A percentile compares a stretch with the other conserved stretches of the same genome.
phyloP scores from a whole-genome alignment of 164 flowering plant genomes.

The Liriodendron chinense region DNA sequence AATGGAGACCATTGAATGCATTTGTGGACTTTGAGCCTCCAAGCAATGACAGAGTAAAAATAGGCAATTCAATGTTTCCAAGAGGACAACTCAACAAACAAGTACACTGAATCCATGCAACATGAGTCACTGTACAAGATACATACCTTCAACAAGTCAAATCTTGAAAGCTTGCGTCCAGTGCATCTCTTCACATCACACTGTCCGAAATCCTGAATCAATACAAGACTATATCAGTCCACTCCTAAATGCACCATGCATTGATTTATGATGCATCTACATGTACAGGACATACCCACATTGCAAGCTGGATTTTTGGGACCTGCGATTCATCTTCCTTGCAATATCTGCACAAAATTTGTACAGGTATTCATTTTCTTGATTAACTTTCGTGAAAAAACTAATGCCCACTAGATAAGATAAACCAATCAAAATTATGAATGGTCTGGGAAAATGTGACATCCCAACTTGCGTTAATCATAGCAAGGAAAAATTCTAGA shows the following conservation, averaged over 20 bases:
- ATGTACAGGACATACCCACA: slow-evolving; percentile 70
- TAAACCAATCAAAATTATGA: too few relatives aligned
- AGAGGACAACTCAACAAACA: background rate
- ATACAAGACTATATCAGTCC: slow-evolving; percentile 3
- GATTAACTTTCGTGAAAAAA: background rate
- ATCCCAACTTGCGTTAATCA: background rate
- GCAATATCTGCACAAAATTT: slow-evolving; percentile 26
- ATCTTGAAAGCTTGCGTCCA: slow-evolving; percentile 95
- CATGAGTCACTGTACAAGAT: slow-evolving; percentile 5
- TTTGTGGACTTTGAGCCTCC: background rate
- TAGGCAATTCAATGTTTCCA: background rate
- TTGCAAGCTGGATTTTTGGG: slow-evolving; percentile 78
- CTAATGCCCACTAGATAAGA: background rate
- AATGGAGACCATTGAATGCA: background rate
- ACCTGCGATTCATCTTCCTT: slow-evolving; percentile 41
- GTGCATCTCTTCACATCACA: slow-evolving; percentile 98
- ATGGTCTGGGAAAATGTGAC: background rate
- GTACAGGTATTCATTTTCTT: background rate
- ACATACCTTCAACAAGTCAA: slow-evolving; percentile 79
- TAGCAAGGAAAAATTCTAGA: background rate
- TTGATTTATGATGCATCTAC: background rate
- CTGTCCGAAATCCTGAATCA: slow-evolving; percentile 92
- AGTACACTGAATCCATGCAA: background rate
- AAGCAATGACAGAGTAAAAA: background rate
- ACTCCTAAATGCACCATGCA: background rate